These are phyloP conservation scores for Xylogone sp. DNA, from an alignment of 2,329 filamentous ascomycete genomes.

Conservation along the genomic window DNA sequence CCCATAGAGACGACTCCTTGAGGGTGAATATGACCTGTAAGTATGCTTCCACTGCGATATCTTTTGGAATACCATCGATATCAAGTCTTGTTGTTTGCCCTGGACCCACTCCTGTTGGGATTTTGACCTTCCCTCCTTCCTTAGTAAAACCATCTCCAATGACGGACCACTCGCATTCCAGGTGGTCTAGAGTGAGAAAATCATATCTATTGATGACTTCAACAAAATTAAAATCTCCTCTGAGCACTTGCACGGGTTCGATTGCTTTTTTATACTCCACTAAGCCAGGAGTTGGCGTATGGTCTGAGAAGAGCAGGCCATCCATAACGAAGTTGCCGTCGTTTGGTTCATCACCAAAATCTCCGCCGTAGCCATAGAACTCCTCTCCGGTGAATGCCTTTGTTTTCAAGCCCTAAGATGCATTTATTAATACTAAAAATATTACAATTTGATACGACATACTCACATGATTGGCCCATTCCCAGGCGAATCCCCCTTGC, in stretches of 20 bases:
- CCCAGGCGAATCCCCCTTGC: slow-evolving; percentile 50
- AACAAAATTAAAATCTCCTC: slow-evolving; percentile 13
- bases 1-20: slow-evolving; percentile 45
- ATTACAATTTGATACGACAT: background rate
- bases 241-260: slow-evolving; percentile 32
- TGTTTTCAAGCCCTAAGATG: slow-evolving; percentile 31
- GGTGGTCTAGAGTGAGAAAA: slow-evolving; percentile 46
- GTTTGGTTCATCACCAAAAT: slow-evolving; percentile 40
- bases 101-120: slow-evolving; percentile 42
- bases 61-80: slow-evolving; percentile 11
- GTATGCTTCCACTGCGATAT: slow-evolving; percentile 37
- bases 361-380: slow-evolving; percentile 41
- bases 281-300: slow-evolving; percentile 37
- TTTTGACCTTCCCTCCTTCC: slow-evolving; percentile 27
- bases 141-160: slow-evolving; percentile 12
- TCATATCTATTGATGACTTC: slow-evolving; percentile 44
- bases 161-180: slow-evolving; percentile 41
- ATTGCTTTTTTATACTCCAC: slow-evolving; percentile 37
- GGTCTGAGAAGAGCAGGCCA: slow-evolving; percentile 35
- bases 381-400: slow-evolving; percentile 26
- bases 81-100: slow-evolving; percentile 10
- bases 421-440: background rate
- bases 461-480: slow-evolving; percentile 38
- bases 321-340: slow-evolving; percentile 41
- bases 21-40: slow-evolving; percentile 45